Percentiles rank a stretch among this genome's conserved stretches.
These are phyloP conservation scores for Lepiota subincarnata DNA, from an alignment of 768 basidiomycete genomes.

Conservation along the genomic window DNA sequence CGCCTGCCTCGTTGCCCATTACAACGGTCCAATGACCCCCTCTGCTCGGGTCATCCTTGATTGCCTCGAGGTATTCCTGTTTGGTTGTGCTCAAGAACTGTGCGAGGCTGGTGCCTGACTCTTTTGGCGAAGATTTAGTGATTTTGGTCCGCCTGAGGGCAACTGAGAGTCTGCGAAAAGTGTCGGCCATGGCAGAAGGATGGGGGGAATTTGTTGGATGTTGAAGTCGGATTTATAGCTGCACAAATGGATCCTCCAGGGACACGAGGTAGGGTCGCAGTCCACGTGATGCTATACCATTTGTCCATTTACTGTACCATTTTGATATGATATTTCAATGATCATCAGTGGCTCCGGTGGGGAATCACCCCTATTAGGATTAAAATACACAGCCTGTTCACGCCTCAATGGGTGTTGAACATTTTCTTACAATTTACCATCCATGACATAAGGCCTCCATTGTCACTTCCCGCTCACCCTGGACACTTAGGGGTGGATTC, in stretches of 20 bases:
- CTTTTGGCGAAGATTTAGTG: slow-evolving; percentile 10
- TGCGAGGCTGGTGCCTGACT: slow-evolving; percentile 20
- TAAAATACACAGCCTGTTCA: too few species aligned
- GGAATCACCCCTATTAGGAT: too few species aligned
- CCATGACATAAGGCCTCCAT: too few species aligned
- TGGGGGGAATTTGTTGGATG: slow-evolving; percentile 8
- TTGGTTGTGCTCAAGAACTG: slow-evolving; percentile 42
- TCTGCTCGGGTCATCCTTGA: slow-evolving; percentile 37
- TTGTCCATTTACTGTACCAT: neutral
- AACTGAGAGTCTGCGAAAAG: slow-evolving; percentile 35
- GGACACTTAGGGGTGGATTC: too few species aligned
- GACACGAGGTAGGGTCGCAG: neutral
- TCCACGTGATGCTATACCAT: slow-evolving; percentile 6
- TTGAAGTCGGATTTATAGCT: neutral
- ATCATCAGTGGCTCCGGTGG: too few species aligned
- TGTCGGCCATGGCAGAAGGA: slow-evolving; percentile 18
- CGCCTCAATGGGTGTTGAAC: too few species aligned
- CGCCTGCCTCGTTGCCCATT: slow-evolving; percentile 97
- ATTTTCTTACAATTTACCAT: too few species aligned
- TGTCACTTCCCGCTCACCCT: too few species aligned
- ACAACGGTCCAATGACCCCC: slow-evolving; percentile 74
- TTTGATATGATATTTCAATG: too few species aligned
- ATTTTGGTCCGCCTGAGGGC: slow-evolving; percentile 28
- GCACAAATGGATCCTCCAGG: neutral
- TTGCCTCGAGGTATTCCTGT: slow-evolving; percentile 54